Conservation (phyloP, 306 rosid species). For the Rosa multiflora region DNA sequence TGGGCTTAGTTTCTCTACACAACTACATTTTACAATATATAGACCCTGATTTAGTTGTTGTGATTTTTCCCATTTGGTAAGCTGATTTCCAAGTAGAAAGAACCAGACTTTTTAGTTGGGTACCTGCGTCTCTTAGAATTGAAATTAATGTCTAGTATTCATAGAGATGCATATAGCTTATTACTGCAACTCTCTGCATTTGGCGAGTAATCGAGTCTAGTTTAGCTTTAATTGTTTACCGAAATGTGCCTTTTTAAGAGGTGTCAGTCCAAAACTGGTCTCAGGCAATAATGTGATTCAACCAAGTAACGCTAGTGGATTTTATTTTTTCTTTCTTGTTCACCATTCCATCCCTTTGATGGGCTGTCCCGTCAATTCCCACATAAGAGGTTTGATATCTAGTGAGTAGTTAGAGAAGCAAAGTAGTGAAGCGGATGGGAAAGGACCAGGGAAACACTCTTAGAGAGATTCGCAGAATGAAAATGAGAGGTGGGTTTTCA, state of each 20-base stretch:
- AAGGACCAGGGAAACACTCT: constrained; percentile 81
- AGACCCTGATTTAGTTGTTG: no score
- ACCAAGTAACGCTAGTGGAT: constrained; percentile 28
- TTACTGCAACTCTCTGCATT: neutral
- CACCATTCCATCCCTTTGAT: constrained; percentile 43
- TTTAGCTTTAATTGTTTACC: constrained; percentile 23
- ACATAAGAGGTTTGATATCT: constrained; percentile 53
- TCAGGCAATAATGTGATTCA: constrained; percentile 42
- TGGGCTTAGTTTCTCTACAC: no score
- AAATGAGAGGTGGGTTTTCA: constrained; percentile 81
- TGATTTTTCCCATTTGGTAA: neutral
- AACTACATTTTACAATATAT: no score
- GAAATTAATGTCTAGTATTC: neutral
- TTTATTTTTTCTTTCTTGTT: constrained; percentile 27
- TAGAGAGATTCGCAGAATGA: constrained; percentile 87
- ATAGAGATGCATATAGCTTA: neutral
- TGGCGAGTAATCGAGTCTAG: neutral
- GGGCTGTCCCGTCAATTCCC: constrained; percentile 62
- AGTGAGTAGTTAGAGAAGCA: constrained; percentile 89
- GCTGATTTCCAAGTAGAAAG: neutral
- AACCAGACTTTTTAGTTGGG: neutral
- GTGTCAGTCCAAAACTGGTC: constrained; percentile 20
- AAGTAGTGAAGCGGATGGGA: constrained; percentile 84
- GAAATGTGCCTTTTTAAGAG: constrained; percentile 46
- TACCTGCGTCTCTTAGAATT: neutral